phyloP scores from a whole-genome alignment of 306 rosid species.

The Argentina anserina region DNA sequence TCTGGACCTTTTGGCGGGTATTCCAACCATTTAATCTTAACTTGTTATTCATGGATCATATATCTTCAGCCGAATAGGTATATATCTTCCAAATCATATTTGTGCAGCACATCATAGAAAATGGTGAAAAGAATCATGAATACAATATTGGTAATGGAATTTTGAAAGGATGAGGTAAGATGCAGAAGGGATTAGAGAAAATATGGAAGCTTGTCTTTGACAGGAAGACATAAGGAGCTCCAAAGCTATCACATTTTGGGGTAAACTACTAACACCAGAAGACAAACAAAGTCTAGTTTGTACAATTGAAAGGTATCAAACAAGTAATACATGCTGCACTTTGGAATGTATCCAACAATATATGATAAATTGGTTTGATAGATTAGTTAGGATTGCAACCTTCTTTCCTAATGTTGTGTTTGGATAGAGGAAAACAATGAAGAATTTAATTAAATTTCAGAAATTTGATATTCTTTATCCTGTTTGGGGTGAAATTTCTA shows the following conservation, averaged over 20 bases:
- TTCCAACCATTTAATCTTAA: conserved; percentile 8
- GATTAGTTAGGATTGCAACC: not conserved
- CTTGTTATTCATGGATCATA: not conserved
- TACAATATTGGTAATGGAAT: not conserved
- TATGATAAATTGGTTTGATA: not conserved
- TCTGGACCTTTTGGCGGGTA: conserved; percentile 16
- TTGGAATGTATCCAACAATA: not conserved
- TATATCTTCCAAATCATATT: not conserved
- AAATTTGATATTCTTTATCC: too few relatives aligned
- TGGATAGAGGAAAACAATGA: too few relatives aligned
- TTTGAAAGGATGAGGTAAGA: not conserved
- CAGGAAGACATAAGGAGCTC: conserved; percentile 3
- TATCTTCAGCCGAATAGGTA: not conserved
- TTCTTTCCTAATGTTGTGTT: too few relatives aligned
- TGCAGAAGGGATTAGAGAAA: not conserved
- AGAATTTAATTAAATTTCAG: too few relatives aligned
- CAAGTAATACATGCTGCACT: not conserved
- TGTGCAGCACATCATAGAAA: not conserved
- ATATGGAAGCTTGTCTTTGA: conserved; percentile 8
- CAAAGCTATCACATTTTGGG: not conserved
- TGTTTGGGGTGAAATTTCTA: too few relatives aligned
- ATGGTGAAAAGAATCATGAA: not conserved
- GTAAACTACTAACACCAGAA: not conserved
- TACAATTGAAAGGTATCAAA: not conserved
- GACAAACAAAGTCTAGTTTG: not conserved